Base-by-base conservation (phyloP, 352 stramenopile species). In the Pythium scleroteichum region DNA sequence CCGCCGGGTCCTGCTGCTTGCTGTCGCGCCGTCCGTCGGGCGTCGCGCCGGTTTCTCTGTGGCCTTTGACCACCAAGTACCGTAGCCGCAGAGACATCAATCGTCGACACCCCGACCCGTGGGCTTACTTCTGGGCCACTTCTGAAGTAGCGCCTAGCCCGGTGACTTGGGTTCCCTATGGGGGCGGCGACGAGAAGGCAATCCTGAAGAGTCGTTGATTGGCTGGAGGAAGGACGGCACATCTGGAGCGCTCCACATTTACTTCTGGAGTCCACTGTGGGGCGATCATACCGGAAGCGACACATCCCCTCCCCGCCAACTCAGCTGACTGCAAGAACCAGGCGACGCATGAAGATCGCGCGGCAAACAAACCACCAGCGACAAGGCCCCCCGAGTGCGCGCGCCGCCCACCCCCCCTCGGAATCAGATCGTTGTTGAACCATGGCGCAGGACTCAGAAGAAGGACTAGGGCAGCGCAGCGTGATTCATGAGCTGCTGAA, bases 11-110 rank as follows among this genome's bases (percentile, higher is more conserved):
- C 39, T 44, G 39, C 13, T 22, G 6, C 6, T n/a, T 44, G 13
- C 39, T 44, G 5, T 7, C 29, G 29, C 29, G 29, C 29, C 29
- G 29, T 35, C 29, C 5, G 29, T 35, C 29, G 29, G 33, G 35
- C 38, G 32, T 48, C 38, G 48, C 50, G 27, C 46, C 29, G 42
- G 50, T 61, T 62, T 57, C 48, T 59, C 39, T 67, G 64, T 71
- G 64, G 64, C 64, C 64, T 72, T 72, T 72, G 64, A 72, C 64
- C 58, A 67, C 58, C 64, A 67, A 72, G 64, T 66, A 58, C 54
- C 54, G 55, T 63, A 55, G 47, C 53, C 54, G 54, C 46, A 57
- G 41, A 66, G 47, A 64, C 33, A 57, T 72, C 65, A 72, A 72
- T 64, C 60, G 65, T 69, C 65, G 65, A 71, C 51, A 69, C 55